Evolutionary conservation across 2,329 filamentous ascomycete genomes (phyloP), one percentile per base, ranked within the genome.

Genomic region (Ambrosiella cleistominuta): DNA sequence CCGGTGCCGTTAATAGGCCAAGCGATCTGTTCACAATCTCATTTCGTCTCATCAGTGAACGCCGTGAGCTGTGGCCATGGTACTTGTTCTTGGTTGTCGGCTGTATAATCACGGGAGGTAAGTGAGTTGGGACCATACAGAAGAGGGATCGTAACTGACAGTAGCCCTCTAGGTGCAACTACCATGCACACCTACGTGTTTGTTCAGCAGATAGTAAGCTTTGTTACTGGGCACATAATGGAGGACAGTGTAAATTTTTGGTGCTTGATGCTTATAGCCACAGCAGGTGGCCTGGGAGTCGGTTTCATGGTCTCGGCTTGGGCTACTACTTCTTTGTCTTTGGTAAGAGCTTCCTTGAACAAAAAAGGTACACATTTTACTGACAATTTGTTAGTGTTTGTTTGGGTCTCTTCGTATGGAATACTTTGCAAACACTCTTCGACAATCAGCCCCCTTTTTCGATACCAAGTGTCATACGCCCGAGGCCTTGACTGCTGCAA

Each of bases 251-350:
- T 57, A 44, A 54, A 64, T 2, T 68, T 68, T 35, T 69, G 66
- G 67, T 65, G 64, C 0, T 53, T 67, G 8, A 67, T 68, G 65
- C 69, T 67, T 63, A 27, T 67, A 2, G 66, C 65, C 2, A 63
- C 69, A 0, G 66, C 67, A 0, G 63, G 61, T 1, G 65, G 63
- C 1, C 63, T 67, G 12, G 66, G 66, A 0, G 42, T 69, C 8
- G 61, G 64, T 0, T 69, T 67, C 54, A 61, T 68, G 1, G 59
- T 57, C 1, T 60, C 63, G 5, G 64, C 64, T 3, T 68, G 64
- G 64, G 65, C 57, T 62, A 65, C 13, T 2, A 63, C 61, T 4
- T 55, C 52, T 17, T 56, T 63, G 39, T 60, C 62, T 13, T 61
- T 63, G 61, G 62, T 63, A 62, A 56, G 61, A 56, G 19, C 11